Evolutionary conservation across 352 stramenopile species (phyloP).

Genomic region (Globisporangium recalcitrans): DNA sequence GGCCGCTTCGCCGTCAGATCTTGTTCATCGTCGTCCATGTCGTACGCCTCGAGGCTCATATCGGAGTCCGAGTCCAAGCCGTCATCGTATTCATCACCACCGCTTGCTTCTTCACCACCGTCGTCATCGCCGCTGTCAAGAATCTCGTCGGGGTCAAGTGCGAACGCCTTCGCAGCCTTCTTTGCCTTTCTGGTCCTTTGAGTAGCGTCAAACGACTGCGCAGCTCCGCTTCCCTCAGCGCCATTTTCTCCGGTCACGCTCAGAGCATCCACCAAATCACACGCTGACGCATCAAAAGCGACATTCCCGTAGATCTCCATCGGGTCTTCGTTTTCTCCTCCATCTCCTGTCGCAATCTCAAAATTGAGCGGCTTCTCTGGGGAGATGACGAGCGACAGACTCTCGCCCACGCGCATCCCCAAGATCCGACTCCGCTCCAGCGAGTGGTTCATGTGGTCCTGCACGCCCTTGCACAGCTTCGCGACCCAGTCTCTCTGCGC

Average conservation of each 20-base stretch:
- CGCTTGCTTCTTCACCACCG: constrained; percentile 13
- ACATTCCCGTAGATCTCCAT: constrained; percentile 30
- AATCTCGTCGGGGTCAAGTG: constrained; percentile 55
- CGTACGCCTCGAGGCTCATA: constrained; percentile 59
- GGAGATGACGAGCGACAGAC: constrained; percentile 48
- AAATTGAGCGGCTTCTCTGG: constrained; percentile 63
- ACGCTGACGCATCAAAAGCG: constrained; percentile 19
- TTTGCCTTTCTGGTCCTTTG: constrained; percentile 9
- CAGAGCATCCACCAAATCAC: constrained; percentile 15
- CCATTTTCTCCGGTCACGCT: constrained; percentile 1
- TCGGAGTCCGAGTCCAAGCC: constrained; percentile 54
- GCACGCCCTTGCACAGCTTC: constrained; percentile 66
- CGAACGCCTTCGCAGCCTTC: constrained; percentile 15
- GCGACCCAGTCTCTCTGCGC: constrained; percentile 46
- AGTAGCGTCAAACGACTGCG: background rate
- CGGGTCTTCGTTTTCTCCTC: constrained; percentile 22
- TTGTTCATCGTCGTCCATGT: constrained; percentile 63
- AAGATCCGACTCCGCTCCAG: constrained; percentile 46
- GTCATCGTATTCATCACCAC: constrained; percentile 17
- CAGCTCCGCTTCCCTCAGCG: background rate
- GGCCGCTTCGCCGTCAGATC: constrained; percentile 54
- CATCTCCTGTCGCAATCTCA: constrained; percentile 26
- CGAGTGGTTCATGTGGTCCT: constrained; percentile 68
- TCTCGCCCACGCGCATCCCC: constrained; percentile 73
- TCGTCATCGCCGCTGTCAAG: constrained; percentile 46